These are phyloP conservation scores for Aspergillus egyptiacus DNA, from an alignment of 495 filamentous ascomycete genomes.

Conservation along the genomic window DNA sequence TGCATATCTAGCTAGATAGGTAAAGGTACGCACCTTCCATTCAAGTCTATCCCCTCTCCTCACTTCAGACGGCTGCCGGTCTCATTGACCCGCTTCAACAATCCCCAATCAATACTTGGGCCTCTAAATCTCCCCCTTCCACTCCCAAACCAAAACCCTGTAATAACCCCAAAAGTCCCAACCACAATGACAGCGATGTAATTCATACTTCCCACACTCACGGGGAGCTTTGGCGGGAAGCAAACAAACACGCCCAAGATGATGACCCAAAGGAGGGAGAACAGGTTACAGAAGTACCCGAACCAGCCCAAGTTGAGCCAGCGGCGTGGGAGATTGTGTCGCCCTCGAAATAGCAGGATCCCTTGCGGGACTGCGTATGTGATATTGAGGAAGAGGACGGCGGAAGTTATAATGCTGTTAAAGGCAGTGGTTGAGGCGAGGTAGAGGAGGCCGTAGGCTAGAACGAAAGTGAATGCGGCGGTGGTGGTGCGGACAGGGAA, in stretches of 20 bases:
- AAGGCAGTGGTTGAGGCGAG: conserved; percentile 38
- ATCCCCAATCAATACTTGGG: conserved; percentile 1
- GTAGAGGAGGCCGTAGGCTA: conserved; percentile 35
- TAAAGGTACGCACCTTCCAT: too few species aligned
- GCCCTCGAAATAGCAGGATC: conserved; percentile 26
- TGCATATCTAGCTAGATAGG: too few species aligned
- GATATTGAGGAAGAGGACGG: conserved; percentile 32
- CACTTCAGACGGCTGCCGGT: too few species aligned
- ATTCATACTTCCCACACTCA: conserved; percentile 26
- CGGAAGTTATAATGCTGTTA: conserved; percentile 35
- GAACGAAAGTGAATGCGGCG: conserved; percentile 22
- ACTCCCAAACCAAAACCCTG: conserved; percentile 19
- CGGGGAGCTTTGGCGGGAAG: conserved; percentile 27
- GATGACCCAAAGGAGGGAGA: conserved; percentile 26
- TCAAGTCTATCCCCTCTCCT: too few species aligned
- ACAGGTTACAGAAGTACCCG: conserved; percentile 30
- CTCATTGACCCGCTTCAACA: neutral
- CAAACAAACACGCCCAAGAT: conserved; percentile 27
- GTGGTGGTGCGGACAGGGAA: conserved; percentile 27
- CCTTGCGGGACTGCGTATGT: conserved; percentile 33
- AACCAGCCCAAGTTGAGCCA: conserved; percentile 24
- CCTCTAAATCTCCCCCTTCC: neutral
- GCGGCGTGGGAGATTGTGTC: conserved; percentile 22
- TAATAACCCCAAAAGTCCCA: conserved; percentile 20
- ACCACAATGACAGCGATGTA: conserved; percentile 24